Base-by-base conservation (phyloP, 495 filamentous ascomycete species). In the Penicillium coffeae region DNA sequence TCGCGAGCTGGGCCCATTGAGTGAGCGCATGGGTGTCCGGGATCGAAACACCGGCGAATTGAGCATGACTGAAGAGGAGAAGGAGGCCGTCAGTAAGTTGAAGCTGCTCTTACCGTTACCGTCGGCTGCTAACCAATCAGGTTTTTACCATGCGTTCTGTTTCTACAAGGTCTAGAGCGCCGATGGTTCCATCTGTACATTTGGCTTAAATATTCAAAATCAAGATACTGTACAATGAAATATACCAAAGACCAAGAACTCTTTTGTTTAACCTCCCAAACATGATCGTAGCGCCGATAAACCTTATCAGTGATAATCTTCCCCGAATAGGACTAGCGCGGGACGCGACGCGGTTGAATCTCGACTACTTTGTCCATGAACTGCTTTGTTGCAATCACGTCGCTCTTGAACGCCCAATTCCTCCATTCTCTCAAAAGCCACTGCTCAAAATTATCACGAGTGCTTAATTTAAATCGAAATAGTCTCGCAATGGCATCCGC, bases 21-120 rank as follows among this genome's bases (percentile, higher is more conserved):
- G 89, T 55, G 91, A 96, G 71, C 80, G 90, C 3, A 98, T 98
- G 94, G 87, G 89, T 4, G 93, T 97, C 2, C 75, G 88, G 22
- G 86, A 85, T 50, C 77, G 88, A 14, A 72, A 74, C 30, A 77
- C 79, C 12, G 89, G 89, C 8, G 68, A 71, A 21, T 63, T 95
- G 44, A 58, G 82, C 9, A 88, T 93, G 54, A 84, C 77, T 4
- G 70, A 83, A 13, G 85, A 90, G 64, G 90, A 96, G 72, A 85
- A 94, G 80, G 88, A 94, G 60, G 90, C 90, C 48, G 89, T 86
- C 18, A 84, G 83, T 79, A 55, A 72, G 75, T 75, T 21, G 10
- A 32, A 15, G 16, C 16, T 7, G 10, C 8, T 36, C 15, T 14
- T 12, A n/a, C 10, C 32, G 16, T 21, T 20, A 14, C 18, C n/a